Base-by-base conservation (phyloP, 2,329 filamentous ascomycete genomes). In the Boeremia lycopersici region DNA sequence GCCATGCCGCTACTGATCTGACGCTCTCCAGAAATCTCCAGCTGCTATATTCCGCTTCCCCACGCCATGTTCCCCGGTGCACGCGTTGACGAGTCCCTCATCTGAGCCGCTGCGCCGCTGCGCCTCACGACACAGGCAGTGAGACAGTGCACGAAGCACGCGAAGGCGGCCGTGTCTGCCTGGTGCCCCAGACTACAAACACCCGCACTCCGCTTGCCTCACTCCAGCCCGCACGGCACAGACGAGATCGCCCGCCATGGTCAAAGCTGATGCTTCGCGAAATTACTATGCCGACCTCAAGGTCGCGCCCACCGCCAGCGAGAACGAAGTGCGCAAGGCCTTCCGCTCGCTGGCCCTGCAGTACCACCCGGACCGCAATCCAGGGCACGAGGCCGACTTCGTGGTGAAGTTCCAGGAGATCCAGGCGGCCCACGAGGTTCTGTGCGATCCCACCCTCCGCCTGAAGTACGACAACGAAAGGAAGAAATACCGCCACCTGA, bases 281-380 rank as follows among this genome's bases (percentile, higher is more conserved):
- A 89, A 96, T 76, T 95, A 95, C 76, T 96, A 96, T 77, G 88
- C 86, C 58, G 91, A 96, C 77, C 81, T 96, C 50, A 90, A 90
- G 61, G 77, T 96, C 51, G 75, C 85, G 2, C 78, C 84, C 10
- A 84, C 82, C 65, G 90, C 90, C 48, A 86, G 89, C 62, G 77
- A 86, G 38, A 84, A 87, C 28, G 90, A 95, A 35, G 87, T 96
- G 71, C 93, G 91, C 78, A 95, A 89, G 75, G 89, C 93, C 68
- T 96, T 92, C 75, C 85, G 89, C 63, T 92, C 91, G 74, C 84
- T 96, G 69, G 91, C 91, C 42, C 80, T 96, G 41, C 89, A 90
- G 74, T 96, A 89, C 68, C 92, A 96, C 69, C 92, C 92, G 7
- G 92, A 96, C 73, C 88, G 92, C 56, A 96, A 96, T 69, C 90